These are phyloP conservation scores for Umbelopsis vinacea DNA, from an alignment of 192 early-diverging fungal genomes.

Conservation along the genomic window DNA sequence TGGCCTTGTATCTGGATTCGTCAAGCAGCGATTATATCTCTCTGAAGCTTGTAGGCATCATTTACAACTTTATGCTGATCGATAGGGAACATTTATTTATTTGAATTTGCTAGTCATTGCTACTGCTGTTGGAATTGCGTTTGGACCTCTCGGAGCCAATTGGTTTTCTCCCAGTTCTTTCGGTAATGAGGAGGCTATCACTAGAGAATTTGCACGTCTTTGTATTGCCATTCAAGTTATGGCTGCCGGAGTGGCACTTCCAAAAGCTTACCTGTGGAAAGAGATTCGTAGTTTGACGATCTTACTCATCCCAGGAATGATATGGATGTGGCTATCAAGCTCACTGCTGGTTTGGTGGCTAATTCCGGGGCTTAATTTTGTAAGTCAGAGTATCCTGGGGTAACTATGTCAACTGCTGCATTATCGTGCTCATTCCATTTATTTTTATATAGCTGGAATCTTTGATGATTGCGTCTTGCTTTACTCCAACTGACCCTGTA, in stretches of 20 bases:
- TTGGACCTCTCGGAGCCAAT: slow-evolving; percentile 74
- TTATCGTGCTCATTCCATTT: slow-evolving; percentile 3
- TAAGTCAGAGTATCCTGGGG: slow-evolving; percentile 38
- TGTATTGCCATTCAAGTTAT: slow-evolving; percentile 86
- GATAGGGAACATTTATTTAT: background rate
- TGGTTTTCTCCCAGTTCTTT: slow-evolving; percentile 59
- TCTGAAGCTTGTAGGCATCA: slow-evolving; percentile 68
- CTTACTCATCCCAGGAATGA: slow-evolving; percentile 82
- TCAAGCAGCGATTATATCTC: slow-evolving; percentile 73
- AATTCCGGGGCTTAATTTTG: slow-evolving; percentile 53
- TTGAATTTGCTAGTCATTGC: slow-evolving; percentile 62
- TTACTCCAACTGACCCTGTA: slow-evolving; percentile 94
- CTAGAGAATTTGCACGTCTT: slow-evolving; percentile 71
- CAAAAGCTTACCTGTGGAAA: slow-evolving; percentile 68
- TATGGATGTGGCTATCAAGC: slow-evolving; percentile 78
- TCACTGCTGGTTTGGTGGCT: slow-evolving; percentile 63
- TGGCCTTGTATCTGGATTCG: slow-evolving; percentile 66
- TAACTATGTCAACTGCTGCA: background rate
- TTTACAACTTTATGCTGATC: background rate
- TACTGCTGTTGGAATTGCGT: slow-evolving; percentile 73
- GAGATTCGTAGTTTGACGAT: slow-evolving; percentile 66
- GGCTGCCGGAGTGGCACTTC: slow-evolving; percentile 72
- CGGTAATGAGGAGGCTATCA: slow-evolving; percentile 50
- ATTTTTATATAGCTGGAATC: slow-evolving; percentile 57
- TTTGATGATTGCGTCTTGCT: slow-evolving; percentile 80